Percentiles rank a stretch among this genome's conserved stretches.
Conservation (phyloP, 2,329 filamentous ascomycete species). For the Stachybotrys chartarum region DNA sequence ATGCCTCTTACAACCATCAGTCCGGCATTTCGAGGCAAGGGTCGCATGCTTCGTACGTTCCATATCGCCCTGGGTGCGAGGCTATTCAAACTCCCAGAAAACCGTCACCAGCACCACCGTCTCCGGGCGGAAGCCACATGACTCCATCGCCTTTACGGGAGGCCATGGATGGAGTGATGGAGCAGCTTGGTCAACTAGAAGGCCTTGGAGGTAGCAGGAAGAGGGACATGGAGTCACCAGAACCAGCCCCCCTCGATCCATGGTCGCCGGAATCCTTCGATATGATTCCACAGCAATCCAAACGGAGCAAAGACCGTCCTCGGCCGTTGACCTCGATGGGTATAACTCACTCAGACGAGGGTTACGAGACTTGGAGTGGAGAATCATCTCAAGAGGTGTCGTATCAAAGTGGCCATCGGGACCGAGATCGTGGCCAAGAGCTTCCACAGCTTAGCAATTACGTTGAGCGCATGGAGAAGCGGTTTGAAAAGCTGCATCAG, state of each 20-base stretch:
- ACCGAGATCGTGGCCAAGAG: constrained; percentile 37
- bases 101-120: constrained; percentile 60
- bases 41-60: constrained; percentile 29
- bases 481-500: constrained; percentile 65
- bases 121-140: constrained; percentile 57
- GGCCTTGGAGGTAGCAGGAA: constrained; percentile 36
- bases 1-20: constrained; percentile 22
- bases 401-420: constrained; percentile 29
- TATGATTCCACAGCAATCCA: constrained; percentile 30
- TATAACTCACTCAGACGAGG: constrained; percentile 53
- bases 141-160: constrained; percentile 89
- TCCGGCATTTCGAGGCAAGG: constrained; percentile 26
- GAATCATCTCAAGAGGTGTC: constrained; percentile 43
- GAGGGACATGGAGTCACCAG: constrained; percentile 46
- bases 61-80: constrained; percentile 7
- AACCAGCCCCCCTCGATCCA: constrained; percentile 52
- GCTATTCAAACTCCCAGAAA: constrained; percentile 41
- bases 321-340: constrained; percentile 68
- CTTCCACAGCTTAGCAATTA: constrained; percentile 76
- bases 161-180: constrained; percentile 98
- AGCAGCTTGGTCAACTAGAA: constrained; percentile 78
- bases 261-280: constrained; percentile 91
- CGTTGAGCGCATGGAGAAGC: constrained; percentile 84
- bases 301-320: constrained; percentile 14
- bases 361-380: constrained; percentile 52